Conservation (phyloP, 768 basidiomycete genomes). For the Agaricus blazei region DNA sequence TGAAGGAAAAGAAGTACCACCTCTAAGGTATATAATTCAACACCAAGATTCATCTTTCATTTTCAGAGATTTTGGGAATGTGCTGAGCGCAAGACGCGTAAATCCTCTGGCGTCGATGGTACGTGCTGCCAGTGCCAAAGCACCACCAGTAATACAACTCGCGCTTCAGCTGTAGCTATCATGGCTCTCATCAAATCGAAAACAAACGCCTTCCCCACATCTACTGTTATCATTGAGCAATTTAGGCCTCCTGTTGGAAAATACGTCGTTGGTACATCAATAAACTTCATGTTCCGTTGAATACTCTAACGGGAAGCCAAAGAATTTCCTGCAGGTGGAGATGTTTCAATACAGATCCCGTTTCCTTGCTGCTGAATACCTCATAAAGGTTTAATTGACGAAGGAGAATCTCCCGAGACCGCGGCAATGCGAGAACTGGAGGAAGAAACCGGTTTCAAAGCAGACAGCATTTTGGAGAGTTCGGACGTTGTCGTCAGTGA, state of each 20-base stretch:
- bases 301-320: constrained; percentile 2
- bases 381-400: constrained; percentile 70
- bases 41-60: constrained; percentile 2
- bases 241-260: constrained; percentile 85
- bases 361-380: neutral
- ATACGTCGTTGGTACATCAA: constrained; percentile 56
- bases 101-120: constrained; percentile 80
- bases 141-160: neutral
- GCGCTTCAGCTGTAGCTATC: constrained; percentile 69
- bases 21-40: neutral
- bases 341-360: neutral
- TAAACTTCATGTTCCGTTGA: neutral
- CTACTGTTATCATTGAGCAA: constrained; percentile 86
- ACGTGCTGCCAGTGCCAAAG: constrained; percentile 6
- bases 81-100: constrained; percentile 78
- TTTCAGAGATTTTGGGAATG: constrained; percentile 82
- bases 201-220: constrained; percentile 62
- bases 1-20: constrained; percentile 61
- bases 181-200: constrained; percentile 76
- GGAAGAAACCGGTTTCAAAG: constrained; percentile 90
- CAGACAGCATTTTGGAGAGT: constrained; percentile 54
- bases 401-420: constrained; percentile 73
- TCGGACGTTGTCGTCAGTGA: constrained; percentile 62
- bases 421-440: constrained; percentile 85
- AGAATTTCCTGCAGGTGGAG: constrained; percentile 35